A percentile compares a stretch with the other conserved stretches of the same genome.
These are phyloP conservation scores for Inosperma sp. DNA, from an alignment of 768 basidiomycete species.

Conservation along the genomic window DNA sequence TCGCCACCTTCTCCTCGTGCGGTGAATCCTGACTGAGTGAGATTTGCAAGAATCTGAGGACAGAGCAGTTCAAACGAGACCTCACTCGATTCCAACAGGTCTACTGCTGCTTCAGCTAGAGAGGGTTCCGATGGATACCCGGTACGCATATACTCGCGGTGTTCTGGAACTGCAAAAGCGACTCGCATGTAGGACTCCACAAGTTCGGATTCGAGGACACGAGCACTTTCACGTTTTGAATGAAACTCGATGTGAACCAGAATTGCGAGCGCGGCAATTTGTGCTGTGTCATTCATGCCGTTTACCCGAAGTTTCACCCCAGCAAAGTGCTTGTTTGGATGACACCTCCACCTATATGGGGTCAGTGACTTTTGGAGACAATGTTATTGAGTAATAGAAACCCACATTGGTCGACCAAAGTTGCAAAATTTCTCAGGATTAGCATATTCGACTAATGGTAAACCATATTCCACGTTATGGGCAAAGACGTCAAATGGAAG, in stretches of 20 bases:
- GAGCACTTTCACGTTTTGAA: not conserved
- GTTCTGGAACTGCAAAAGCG: not conserved
- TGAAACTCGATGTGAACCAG: slow-evolving; percentile 1
- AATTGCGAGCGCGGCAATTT: not conserved
- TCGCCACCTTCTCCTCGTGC: slow-evolving; percentile 1
- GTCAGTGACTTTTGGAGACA: not conserved
- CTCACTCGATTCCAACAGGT: not conserved
- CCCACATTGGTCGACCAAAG: slow-evolving; percentile 3
- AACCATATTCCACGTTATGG: not conserved
- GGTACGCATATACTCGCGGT: slow-evolving; percentile 1
- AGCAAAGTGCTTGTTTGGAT: not conserved
- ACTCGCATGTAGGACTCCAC: not conserved
- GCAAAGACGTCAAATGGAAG: slow-evolving; percentile 2
- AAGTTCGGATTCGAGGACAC: not conserved
- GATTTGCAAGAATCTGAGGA: not conserved
- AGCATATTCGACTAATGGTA: not conserved
- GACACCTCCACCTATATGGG: not conserved
- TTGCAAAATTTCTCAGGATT: not conserved
- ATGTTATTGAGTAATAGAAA: not conserved
- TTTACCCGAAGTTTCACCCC: not conserved
- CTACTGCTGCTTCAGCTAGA: not conserved
- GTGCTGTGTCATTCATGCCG: not conserved
- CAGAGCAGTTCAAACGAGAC: not conserved
- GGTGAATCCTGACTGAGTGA: not conserved
- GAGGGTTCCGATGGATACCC: slow-evolving; percentile 1